Evolutionary conservation across 2,329 filamentous ascomycete genomes (phyloP), one percentile per base, ranked within the genome.

Genomic region (Sclerotinia nivalis): DNA sequence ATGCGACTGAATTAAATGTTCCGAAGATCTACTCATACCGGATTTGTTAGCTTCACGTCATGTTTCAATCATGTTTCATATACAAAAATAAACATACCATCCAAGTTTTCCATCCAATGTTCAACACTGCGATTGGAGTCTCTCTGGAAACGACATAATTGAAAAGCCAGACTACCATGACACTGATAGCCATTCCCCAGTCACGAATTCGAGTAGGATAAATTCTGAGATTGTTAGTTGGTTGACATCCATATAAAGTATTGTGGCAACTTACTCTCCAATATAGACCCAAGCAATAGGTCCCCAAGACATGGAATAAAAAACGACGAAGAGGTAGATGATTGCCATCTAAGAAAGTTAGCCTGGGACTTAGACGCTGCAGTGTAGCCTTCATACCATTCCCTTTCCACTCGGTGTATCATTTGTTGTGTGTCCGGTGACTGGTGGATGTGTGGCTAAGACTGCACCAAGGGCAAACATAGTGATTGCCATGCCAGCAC

Each of bases 81-180:
- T 6, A 13, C 25, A 7, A 15, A 28, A 43, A 43, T 37, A 18
- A 12, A 62, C 66, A 56, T 66, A 72, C 71, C 60, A 71, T 72
- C 71, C 71, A 72, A 31, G 71, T 72, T 45, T 72, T 71, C 82
- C 81, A 84, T 2, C 80, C 79, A 70, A 85, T 77, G 62, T 80
- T 79, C 3, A 76, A 74, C 70, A 86, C 83, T 81, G 84, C 84
- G 73, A 84, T 83, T 0, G 84, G 84, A 2, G 84, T 85, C 31
- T 79, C 77, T 43, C 83, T 79, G 0, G 81, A 82, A 72, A 85
- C 84, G n/a, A 82, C 79, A 76, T 85, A 86, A 76, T 85, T 85
- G 77, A 81, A 84, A 7, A 83, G 76, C 83, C 83, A 86, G 72
- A 86, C 83, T 0, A 82, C 83, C 4, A 82, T 79, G 13, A 83